Conservation (phyloP, 345 rosid genomes). For the Eucalyptus erythrocorys region DNA sequence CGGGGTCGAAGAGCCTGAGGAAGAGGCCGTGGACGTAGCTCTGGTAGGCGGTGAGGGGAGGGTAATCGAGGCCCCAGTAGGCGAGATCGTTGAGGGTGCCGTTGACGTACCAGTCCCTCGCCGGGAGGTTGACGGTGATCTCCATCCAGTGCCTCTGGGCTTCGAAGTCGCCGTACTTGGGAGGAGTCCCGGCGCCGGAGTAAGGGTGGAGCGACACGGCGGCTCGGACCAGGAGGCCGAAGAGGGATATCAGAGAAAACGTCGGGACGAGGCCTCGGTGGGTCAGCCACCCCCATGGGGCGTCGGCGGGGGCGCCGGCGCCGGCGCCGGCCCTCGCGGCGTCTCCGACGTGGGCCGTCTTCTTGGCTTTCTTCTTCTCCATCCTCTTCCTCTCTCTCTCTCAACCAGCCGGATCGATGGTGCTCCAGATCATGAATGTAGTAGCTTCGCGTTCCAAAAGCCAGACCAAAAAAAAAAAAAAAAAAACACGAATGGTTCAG, state of each 20-base stretch:
- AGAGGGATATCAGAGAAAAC: constrained; percentile 44
- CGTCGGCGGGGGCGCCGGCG: not conserved
- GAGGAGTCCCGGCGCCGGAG: constrained; percentile 78
- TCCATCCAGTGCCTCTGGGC: constrained; percentile 99
- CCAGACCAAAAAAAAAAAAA: not conserved
- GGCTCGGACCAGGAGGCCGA: constrained; percentile 58
- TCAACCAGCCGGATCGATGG: not conserved
- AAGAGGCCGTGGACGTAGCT: constrained; percentile 74
- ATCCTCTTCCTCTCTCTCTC: not conserved
- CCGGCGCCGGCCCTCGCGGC: constrained; percentile 1
- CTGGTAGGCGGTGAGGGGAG: constrained; percentile 94
- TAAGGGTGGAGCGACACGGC: constrained; percentile 65
- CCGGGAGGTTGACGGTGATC: constrained; percentile 71
- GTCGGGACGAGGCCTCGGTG: constrained; percentile 24
- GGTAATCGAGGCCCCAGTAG: constrained; percentile 98
- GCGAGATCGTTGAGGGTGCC: constrained; percentile 56
- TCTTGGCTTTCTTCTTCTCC: not conserved
- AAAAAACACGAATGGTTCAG: too few species aligned
- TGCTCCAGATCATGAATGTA: not conserved
- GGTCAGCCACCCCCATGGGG: constrained; percentile 29
- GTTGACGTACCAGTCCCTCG: constrained; percentile 58
- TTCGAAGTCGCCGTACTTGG: constrained; percentile 87
- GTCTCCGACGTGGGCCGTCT: not conserved
- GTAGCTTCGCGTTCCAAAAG: not conserved
- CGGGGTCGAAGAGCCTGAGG: constrained; percentile 51